Percentiles rank a stretch among this genome's conserved stretches.
phyloP scores from a whole-genome alignment of 2,329 filamentous ascomycete species.

The Colletotrichum falcatum region DNA sequence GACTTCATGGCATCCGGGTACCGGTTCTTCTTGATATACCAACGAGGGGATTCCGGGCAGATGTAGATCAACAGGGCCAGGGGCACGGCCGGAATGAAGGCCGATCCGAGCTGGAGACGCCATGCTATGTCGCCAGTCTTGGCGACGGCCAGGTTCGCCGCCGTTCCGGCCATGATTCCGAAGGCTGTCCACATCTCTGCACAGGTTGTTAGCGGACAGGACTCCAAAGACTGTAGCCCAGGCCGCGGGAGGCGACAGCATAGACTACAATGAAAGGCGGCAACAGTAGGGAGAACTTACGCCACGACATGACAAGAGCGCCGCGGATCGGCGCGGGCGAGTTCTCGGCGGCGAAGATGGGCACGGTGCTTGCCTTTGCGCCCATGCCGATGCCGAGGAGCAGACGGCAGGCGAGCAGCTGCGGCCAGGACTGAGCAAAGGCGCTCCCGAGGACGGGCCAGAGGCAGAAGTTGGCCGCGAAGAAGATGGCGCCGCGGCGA shows the following conservation, averaged over 20 bases:
- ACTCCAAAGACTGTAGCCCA: too few relatives aligned
- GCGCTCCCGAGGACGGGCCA: conserved; percentile 77
- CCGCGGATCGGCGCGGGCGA: conserved; percentile 77
- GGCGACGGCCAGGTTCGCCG: conserved; percentile 67
- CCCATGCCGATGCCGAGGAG: conserved; percentile 84
- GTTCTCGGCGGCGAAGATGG: conserved; percentile 82
- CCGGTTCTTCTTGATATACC: conserved; percentile 72
- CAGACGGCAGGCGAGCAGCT: conserved; percentile 78
- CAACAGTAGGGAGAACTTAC: neutral
- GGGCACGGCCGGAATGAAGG: conserved; percentile 69
- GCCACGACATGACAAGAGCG: conserved; percentile 59
- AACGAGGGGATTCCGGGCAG: conserved; percentile 74
- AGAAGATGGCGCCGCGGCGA: conserved; percentile 74
- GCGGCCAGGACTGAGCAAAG: conserved; percentile 77
- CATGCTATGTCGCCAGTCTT: conserved; percentile 64
- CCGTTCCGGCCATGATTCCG: conserved; percentile 63
- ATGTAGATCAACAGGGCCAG: conserved; percentile 66
- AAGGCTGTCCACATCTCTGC: conserved; percentile 77
- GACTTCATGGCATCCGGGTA: conserved; percentile 67
- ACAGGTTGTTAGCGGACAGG: conserved; percentile 60
- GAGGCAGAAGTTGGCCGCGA: conserved; percentile 79
- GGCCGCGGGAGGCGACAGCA: neutral
- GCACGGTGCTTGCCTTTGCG: conserved; percentile 77
- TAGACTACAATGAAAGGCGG: too few relatives aligned
- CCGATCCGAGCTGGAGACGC: conserved; percentile 71